phyloP scores from a whole-genome alignment of 1,284 basidiomycete genomes.

The Ceratobasidium sp. region DNA sequence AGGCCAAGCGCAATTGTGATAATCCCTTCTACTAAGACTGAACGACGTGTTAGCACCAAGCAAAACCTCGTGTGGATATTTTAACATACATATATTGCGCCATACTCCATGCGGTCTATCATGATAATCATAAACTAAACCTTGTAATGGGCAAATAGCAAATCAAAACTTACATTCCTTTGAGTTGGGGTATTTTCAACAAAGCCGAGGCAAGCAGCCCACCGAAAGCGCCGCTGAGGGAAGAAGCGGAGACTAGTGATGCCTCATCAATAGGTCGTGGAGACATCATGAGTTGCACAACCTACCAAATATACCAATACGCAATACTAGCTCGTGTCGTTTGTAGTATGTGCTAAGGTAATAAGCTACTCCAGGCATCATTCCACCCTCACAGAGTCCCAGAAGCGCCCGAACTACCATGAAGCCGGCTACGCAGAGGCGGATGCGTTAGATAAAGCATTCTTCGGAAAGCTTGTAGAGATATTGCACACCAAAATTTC shows the following conservation, averaged over 20 bases:
- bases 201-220: conserved; percentile 51
- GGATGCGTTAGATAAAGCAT: background rate
- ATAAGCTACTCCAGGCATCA: conserved; percentile 54
- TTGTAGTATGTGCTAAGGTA: conserved; percentile 56
- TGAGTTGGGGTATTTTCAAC: conserved; percentile 51
- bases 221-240: conserved; percentile 49
- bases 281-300: background rate
- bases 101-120: conserved; percentile 51
- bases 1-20: conserved; percentile 56
- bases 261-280: background rate
- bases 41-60: background rate
- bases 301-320: conserved; percentile 54
- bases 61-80: background rate
- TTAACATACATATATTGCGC: conserved; percentile 54
- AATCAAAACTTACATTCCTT: conserved; percentile 50
- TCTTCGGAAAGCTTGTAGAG: background rate
- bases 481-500: conserved; percentile 52
- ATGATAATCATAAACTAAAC: conserved; percentile 47
- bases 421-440: conserved; percentile 47
- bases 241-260: conserved; percentile 47
- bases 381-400: conserved; percentile 57
- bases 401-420: conserved; percentile 57
- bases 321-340: conserved; percentile 55
- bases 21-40: conserved; percentile 54
- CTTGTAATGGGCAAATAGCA: conserved; percentile 16